phyloP scores from a whole-genome alignment of 345 rosid genomes.

The Conringia planisiliqua region DNA sequence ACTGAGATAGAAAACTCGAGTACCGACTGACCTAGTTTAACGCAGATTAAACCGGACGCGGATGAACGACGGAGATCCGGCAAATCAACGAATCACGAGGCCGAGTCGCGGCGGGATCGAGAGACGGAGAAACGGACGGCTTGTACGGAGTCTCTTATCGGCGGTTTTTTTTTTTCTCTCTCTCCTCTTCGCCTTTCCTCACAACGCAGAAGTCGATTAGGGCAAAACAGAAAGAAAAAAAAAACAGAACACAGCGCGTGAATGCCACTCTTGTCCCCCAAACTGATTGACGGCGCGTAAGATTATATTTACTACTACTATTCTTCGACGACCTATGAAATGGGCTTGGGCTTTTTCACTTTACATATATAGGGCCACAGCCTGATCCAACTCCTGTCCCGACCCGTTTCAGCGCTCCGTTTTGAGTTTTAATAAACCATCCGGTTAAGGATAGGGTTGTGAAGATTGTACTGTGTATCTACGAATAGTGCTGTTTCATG shows the following conservation, averaged over 20 bases:
- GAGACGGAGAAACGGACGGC: background rate
- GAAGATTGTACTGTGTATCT: too few species aligned
- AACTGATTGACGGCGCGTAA: conserved; percentile 19
- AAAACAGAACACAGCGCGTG: conserved; percentile 26
- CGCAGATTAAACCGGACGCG: background rate
- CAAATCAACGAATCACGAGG: background rate
- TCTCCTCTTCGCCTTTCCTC: conserved; percentile 10
- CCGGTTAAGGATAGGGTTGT: background rate
- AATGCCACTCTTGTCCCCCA: background rate
- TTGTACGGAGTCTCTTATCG: conserved; percentile 9
- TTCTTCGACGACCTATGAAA: background rate
- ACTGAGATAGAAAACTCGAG: background rate
- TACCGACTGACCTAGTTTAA: background rate
- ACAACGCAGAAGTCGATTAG: conserved; percentile 8
- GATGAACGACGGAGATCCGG: conserved; percentile 9
- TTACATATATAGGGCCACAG: background rate
- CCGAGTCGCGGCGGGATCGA: conserved; percentile 6
- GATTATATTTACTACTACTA: background rate
- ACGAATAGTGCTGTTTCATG: too few species aligned
- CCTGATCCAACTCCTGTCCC: background rate
- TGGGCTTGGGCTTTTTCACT: conserved; percentile 27
- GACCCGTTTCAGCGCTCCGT: background rate
- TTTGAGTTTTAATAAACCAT: background rate
- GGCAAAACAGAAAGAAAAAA: conserved; percentile 13
- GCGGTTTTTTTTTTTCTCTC: conserved; percentile 5